Evolutionary conservation across 2,329 filamentous ascomycete genomes (phyloP), one percentile per base, ranked within the genome.

Genomic region (Fusarium duplospermum): DNA sequence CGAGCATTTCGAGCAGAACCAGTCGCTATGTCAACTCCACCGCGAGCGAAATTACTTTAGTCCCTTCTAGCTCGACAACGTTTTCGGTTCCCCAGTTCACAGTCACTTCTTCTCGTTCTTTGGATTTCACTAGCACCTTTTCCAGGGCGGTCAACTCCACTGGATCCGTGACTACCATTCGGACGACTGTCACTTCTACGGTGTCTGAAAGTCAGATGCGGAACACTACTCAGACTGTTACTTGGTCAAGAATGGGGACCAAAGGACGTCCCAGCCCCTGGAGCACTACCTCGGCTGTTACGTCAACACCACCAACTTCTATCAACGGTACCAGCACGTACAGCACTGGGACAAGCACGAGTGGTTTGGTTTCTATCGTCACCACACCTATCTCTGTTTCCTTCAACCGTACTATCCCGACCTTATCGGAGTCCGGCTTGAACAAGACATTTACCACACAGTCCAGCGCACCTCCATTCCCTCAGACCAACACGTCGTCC

Each of bases 21-120:
- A 59, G 66, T 4, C 59, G 76, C 4, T 76, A 65, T 45, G 40
- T 20, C 14, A 79, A 78, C 56, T 73, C 71, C 8, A 73, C 76
- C 13, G 42, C 31, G 22, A 40, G 29, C 20, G 54, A 59, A 20
- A 52, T 64, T 27, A 67, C 63, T 5, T 33, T 60, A 16, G 60
- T 59, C 33, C 16, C 62, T 33, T 20, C 68, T 22, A 50, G 33
- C 8, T 71, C 67, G 9, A 61, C 40, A 13, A 60, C 60, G 6
- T 50, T 47, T 31, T 52, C 42, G 14, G 58, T 42, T n/a, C 71
- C 69, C 4, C 29, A 40, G 18, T 54, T 35, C 22, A 66, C 45
- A 18, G 52, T 70, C 27, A 67, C 66, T 13, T 59, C 62, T 16
- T 62, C 56, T 14, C 40, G 22, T 16, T 62, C 59, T 4, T 52